Conservation (phyloP, 1,284 basidiomycete species). For the Cyathus olla region DNA sequence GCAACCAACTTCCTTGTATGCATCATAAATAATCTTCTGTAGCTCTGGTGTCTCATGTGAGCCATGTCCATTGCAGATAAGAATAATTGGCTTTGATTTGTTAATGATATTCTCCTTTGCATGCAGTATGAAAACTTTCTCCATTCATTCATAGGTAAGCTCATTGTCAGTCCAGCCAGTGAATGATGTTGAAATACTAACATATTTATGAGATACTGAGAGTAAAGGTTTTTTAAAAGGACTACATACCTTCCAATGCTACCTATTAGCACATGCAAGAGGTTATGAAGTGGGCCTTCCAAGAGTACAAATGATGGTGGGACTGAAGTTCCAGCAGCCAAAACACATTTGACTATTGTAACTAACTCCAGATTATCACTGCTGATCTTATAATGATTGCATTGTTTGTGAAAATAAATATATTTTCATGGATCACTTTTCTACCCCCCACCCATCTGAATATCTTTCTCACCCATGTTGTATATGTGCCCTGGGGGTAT, state of each 20-base stretch:
- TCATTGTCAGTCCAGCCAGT: background rate
- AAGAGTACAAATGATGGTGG: conserved; percentile 22
- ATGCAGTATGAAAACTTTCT: conserved; percentile 22
- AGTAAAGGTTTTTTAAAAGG: background rate
- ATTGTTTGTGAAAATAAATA: conserved; percentile 3
- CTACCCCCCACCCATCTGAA: conserved; percentile 27
- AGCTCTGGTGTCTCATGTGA: conserved; percentile 23
- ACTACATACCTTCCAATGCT: background rate
- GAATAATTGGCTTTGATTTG: conserved; percentile 19
- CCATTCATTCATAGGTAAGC: conserved; percentile 12
- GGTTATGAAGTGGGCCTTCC: conserved; percentile 16
- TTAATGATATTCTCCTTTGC: conserved; percentile 13
- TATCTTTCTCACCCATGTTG: conserved; percentile 34
- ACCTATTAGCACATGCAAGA: conserved; percentile 2
- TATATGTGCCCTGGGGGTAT: conserved; percentile 27
- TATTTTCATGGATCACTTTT: conserved; percentile 11
- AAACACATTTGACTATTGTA: conserved; percentile 27
- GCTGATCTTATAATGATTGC: conserved; percentile 10
- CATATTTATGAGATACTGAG: background rate
- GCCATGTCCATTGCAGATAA: conserved; percentile 26
- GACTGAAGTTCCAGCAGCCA: conserved; percentile 18
- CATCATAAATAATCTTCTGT: conserved; percentile 11
- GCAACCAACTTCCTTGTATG: conserved; percentile 2
- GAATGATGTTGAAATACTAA: background rate
- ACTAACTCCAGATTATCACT: conserved; percentile 31